Conservation (phyloP, 2,329 filamentous ascomycete species). For the Stachybotrys echinatus region DNA sequence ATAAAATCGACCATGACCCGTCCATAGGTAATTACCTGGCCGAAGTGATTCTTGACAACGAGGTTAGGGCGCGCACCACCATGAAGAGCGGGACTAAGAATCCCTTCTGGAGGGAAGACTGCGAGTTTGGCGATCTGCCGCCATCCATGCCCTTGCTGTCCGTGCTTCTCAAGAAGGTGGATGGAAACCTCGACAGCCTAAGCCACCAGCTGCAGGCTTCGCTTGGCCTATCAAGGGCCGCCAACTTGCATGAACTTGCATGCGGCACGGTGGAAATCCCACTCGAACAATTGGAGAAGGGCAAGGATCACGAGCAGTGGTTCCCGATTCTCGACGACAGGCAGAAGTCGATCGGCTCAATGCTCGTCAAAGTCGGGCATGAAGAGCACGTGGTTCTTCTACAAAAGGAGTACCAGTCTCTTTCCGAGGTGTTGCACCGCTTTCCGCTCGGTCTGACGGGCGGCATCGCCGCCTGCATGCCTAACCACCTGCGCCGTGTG, state of each 20-base stretch:
- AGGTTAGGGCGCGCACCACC: constrained; percentile 70
- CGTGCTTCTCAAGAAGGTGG: constrained; percentile 64
- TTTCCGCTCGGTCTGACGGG: constrained; percentile 81
- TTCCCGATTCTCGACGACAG: constrained; percentile 74
- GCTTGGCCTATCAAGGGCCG: constrained; percentile 26
- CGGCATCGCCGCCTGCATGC: constrained; percentile 75
- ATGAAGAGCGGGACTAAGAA: constrained; percentile 66
- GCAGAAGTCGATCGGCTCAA: constrained; percentile 72
- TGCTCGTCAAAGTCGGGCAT: constrained; percentile 76
- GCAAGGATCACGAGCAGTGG: constrained; percentile 82
- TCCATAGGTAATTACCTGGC: constrained; percentile 67
- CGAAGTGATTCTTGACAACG: constrained; percentile 74
- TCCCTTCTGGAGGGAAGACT: constrained; percentile 79
- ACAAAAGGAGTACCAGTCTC: constrained; percentile 74
- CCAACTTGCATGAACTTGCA: constrained; percentile 43
- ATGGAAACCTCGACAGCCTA: constrained; percentile 42
- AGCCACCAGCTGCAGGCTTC: constrained; percentile 21
- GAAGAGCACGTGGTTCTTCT: constrained; percentile 89
- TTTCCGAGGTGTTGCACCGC: constrained; percentile 78
- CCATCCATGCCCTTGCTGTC: constrained; percentile 63
- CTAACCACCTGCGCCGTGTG: constrained; percentile 70
- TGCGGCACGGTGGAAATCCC: constrained; percentile 77
- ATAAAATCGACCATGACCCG: constrained; percentile 31
- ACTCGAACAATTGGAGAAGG: constrained; percentile 71
- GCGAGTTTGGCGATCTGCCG: constrained; percentile 70